phyloP scores from a whole-genome alignment of 202 grass and related monocot species.

The Zoysia matrella region DNA sequence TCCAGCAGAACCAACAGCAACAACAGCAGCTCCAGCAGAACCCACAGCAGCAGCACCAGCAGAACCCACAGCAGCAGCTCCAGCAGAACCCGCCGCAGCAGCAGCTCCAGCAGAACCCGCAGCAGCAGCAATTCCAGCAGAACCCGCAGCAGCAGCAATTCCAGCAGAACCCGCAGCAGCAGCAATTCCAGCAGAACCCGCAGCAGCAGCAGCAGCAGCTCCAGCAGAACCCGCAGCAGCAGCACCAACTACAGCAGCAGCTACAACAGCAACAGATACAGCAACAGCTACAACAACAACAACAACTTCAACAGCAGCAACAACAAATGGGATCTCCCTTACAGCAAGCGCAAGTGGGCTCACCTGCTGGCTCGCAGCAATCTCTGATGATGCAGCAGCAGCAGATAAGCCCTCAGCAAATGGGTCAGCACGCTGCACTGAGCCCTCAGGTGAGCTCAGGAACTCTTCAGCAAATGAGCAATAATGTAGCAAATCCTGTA shows the following conservation, averaged over 20 bases:
- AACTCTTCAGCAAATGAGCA: constrained; percentile 78
- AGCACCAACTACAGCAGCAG: too few relatives aligned
- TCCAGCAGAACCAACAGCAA: constrained; percentile 34
- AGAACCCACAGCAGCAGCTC: constrained; percentile 39
- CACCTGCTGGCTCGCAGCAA: constrained; percentile 75
- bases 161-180: too few relatives aligned
- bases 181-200: too few relatives aligned
- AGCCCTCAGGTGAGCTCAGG: constrained; percentile 94
- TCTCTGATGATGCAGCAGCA: constrained; percentile 69
- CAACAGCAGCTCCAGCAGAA: too few relatives aligned
- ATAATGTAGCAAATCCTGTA: constrained; percentile 47
- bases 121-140: too few relatives aligned
- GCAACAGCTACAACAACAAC: constrained; percentile 13
- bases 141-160: too few relatives aligned
- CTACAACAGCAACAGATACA: too few relatives aligned
- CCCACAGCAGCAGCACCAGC: constrained; percentile 42
- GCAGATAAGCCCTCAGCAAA: constrained; percentile 82
- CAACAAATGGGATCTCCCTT: constrained; percentile 84
- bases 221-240: too few relatives aligned
- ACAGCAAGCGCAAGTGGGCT: constrained; percentile 73
- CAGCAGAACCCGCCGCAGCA: too few relatives aligned
- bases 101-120: too few relatives aligned
- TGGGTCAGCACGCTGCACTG: constrained; percentile 73
- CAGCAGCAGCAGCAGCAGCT: too few relatives aligned
- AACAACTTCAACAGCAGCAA: constrained; percentile 25